Evolutionary conservation across 2,329 filamentous ascomycete species (phyloP), one percentile per base, ranked within the genome.

Genomic region (Volutella citrinella): DNA sequence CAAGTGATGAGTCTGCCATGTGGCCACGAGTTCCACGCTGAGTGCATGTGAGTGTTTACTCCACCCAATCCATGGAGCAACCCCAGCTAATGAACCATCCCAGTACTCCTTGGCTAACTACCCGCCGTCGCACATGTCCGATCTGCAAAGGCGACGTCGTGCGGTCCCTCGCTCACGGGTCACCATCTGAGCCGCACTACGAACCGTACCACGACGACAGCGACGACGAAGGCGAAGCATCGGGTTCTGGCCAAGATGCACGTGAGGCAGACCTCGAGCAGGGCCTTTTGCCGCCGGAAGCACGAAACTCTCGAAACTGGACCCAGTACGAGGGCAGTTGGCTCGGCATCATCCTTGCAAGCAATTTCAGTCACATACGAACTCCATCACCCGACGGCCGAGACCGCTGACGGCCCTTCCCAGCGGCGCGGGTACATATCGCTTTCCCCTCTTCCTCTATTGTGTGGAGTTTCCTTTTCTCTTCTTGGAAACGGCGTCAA

Each of bases 61-160:
- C n/a, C n/a, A n/a, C 17, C 19, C 19, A 33, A 27, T 22, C 21
- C n/a, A n/a, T 22, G 21, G n/a, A 22, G n/a, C 9, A n/a, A 22
- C 9, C 13, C 24, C 9, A 10, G 9, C 7, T n/a, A n/a, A n/a
- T n/a, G n/a, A n/a, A n/a, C n/a, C n/a, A 19, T 24, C 48, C 15
- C 45, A 95, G 89, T 57, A 97, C 93, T 5, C 93, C 93, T 3
- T 98, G 93, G 93, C 71, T 98, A 32, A 96, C 91, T 1, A 97
- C 90, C 12, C 82, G 91, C 30, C 84, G 93, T 45, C 83, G 93
- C 44, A 98, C 93, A n/a, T 98, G 93, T 54, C 93, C 93, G 1
- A 97, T 98, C 41, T 98, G 93, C 69, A 98, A 98, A 68, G 89
- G 90, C 30, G 93, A 98, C 57, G 93, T 98, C 21, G 91, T 98